Conservation (phyloP, 163 green algal species). For the Picocystis sp. region DNA sequence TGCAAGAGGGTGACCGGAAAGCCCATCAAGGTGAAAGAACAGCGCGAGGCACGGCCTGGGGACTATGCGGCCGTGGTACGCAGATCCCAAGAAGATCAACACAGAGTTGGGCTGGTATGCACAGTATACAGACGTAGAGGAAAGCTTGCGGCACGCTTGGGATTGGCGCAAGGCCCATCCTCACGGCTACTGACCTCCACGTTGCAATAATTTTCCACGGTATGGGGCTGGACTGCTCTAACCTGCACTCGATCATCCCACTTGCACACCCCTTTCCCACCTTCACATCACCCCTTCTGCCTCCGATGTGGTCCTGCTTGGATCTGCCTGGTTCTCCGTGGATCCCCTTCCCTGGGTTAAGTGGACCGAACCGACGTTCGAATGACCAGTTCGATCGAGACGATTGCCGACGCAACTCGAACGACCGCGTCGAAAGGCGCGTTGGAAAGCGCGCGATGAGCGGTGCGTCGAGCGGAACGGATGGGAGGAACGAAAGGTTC, state of each 20-base stretch:
- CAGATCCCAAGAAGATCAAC: constrained; percentile 31
- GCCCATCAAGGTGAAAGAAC: constrained; percentile 27
- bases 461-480: background rate
- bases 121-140: constrained; percentile 36
- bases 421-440: background rate
- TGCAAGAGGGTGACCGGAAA: constrained; percentile 36
- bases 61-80: constrained; percentile 52
- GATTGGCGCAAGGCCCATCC: constrained; percentile 33
- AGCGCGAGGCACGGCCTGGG: constrained; percentile 34
- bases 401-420: background rate
- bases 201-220: background rate
- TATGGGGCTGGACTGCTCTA: too few species aligned
- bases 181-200: constrained; percentile 23
- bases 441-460: background rate
- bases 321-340: too few species aligned
- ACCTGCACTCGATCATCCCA: too few species aligned
- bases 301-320: too few species aligned
- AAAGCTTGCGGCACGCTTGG: constrained; percentile 43
- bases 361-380: too few species aligned
- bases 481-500: background rate
- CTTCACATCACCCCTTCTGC: too few species aligned
- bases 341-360: too few species aligned
- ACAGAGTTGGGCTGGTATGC: constrained; percentile 37
- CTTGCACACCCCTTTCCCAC: too few species aligned
- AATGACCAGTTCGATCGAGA: too few species aligned